Evolutionary conservation across 1,284 basidiomycete genomes (phyloP).

Genomic region (Exobasidium cylindrosporum): DNA sequence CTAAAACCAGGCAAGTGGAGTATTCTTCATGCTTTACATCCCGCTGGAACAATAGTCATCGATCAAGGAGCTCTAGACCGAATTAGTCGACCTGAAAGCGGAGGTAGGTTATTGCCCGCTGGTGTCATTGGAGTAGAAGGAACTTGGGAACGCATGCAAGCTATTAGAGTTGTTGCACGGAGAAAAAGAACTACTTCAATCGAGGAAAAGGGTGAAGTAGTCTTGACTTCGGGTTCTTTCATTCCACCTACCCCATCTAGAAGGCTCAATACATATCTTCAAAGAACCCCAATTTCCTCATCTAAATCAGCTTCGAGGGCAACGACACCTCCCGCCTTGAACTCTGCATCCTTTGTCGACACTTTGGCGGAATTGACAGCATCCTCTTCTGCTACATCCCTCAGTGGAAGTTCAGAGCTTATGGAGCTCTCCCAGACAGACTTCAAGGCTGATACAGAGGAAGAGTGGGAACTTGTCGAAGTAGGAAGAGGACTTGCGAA

Average conservation of each 20-base stretch:
- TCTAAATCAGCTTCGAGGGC: not conserved
- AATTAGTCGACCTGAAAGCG: conserved; percentile 76
- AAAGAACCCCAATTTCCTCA: not conserved
- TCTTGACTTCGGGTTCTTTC: not conserved
- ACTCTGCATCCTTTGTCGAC: not conserved
- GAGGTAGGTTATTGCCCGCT: conserved; percentile 82
- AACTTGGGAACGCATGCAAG: conserved; percentile 88
- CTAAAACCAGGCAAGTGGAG: conserved; percentile 88
- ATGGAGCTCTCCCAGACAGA: not conserved
- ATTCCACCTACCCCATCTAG: not conserved
- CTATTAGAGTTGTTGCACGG: conserved; percentile 76
- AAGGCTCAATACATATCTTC: not conserved
- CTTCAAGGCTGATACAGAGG: conserved; percentile 1
- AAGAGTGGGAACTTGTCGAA: conserved; percentile 73
- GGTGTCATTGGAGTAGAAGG: conserved; percentile 85
- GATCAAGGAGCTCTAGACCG: conserved; percentile 85
- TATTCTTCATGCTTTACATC: conserved; percentile 87
- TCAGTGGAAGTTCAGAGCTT: not conserved
- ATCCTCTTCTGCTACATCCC: not conserved
- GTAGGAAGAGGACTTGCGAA: conserved; percentile 91
- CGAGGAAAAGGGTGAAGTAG: not conserved
- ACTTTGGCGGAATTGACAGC: not conserved
- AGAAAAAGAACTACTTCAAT: conserved; percentile 26
- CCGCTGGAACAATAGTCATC: conserved; percentile 81
- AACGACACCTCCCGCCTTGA: not conserved